phyloP scores from a whole-genome alignment of 495 filamentous ascomycete genomes.

The Annulohypoxylon moriforme region DNA sequence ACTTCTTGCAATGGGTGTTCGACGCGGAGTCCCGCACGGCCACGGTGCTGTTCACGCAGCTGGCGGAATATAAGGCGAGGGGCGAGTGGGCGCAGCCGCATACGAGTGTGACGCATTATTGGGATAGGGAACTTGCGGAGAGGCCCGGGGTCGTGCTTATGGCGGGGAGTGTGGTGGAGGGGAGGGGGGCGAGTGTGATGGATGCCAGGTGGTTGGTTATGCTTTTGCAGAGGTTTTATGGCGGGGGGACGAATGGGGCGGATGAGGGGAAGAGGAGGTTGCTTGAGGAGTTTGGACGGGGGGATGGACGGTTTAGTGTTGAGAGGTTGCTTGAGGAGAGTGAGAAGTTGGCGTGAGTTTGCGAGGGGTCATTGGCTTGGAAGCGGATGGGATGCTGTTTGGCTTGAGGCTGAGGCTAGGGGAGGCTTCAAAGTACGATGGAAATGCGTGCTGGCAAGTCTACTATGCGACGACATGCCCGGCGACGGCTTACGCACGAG shows the following conservation, averaged over 20 bases:
- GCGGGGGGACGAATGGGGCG: slow-evolving; percentile 51
- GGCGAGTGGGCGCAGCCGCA: slow-evolving; percentile 91
- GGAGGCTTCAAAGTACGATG: no score
- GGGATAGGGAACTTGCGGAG: slow-evolving; percentile 70
- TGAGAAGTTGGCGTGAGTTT: slow-evolving; percentile 71
- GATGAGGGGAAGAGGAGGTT: slow-evolving; percentile 64
- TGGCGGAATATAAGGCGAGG: slow-evolving; percentile 90
- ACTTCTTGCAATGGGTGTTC: slow-evolving; percentile 83
- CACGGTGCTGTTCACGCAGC: slow-evolving; percentile 90
- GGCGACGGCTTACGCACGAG: not conserved
- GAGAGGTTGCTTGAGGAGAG: slow-evolving; percentile 87
- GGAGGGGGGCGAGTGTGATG: slow-evolving; percentile 78
- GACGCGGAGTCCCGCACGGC: slow-evolving; percentile 70
- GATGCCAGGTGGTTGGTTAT: slow-evolving; percentile 92
- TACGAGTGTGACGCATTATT: slow-evolving; percentile 90
- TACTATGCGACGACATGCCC: not conserved
- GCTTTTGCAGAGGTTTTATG: slow-evolving; percentile 94
- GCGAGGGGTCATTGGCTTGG: not conserved
- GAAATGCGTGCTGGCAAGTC: no score
- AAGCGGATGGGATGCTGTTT: not conserved
- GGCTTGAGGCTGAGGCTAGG: not conserved
- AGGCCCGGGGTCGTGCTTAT: slow-evolving; percentile 83
- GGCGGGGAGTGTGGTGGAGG: slow-evolving; percentile 81
- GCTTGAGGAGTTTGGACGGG: slow-evolving; percentile 82
- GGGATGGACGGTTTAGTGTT: slow-evolving; percentile 81